phyloP scores from a whole-genome alignment of 768 basidiomycete genomes.

The Boletus vinaceobasis region DNA sequence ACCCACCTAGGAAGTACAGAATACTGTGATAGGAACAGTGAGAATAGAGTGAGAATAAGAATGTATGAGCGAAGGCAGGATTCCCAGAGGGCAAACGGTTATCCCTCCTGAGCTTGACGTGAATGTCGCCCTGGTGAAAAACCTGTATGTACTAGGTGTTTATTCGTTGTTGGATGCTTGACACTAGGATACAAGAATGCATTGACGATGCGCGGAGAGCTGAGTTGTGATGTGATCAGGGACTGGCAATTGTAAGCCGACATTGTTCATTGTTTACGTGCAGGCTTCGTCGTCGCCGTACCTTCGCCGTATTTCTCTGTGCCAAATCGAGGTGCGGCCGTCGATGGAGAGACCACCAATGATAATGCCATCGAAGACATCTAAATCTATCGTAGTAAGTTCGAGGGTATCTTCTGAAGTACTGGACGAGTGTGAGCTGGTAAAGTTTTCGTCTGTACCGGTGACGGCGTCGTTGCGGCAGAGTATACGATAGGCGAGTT shows the following conservation, averaged over 20 bases:
- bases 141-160: too few relatives aligned
- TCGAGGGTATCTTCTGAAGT: neutral
- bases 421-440: neutral
- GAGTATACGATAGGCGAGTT: constrained; percentile 6
- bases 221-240: neutral
- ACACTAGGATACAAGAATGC: neutral
- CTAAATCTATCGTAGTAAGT: constrained; percentile 13
- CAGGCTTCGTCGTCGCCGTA: neutral
- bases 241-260: neutral
- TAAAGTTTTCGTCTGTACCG: neutral
- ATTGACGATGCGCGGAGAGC: too few relatives aligned
- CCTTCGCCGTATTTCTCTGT: neutral
- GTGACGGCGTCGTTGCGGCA: neutral
- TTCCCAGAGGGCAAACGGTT: too few relatives aligned
- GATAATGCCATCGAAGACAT: neutral
- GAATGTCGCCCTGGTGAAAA: neutral
- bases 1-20: neutral
- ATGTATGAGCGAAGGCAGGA: neutral
- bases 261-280: neutral
- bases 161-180: neutral
- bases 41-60: neutral
- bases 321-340: neutral
- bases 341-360: neutral
- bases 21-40: neutral
- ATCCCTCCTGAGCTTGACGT: neutral